Conservation (phyloP, 2,329 filamentous ascomycete species). For the Xylariaceae sp. region DNA sequence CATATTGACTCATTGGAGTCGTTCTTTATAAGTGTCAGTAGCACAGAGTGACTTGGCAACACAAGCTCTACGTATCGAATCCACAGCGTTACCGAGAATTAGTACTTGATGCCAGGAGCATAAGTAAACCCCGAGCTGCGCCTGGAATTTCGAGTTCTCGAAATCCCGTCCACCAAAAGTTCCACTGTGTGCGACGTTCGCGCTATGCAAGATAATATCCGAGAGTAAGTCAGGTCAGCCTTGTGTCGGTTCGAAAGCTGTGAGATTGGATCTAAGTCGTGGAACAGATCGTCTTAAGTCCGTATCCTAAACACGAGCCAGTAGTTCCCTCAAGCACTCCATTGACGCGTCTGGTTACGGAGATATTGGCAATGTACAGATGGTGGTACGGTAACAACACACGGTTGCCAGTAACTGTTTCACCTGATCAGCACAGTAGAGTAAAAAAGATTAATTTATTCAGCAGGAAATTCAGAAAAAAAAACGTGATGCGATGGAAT, state of each 20-base stretch:
- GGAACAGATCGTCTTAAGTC: constrained; percentile 8
- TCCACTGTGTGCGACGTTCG: neutral
- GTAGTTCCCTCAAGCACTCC: neutral
- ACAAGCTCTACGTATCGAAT: constrained; percentile 22
- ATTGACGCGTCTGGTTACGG: neutral
- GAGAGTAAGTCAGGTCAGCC: neutral
- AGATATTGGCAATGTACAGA: constrained; percentile 4
- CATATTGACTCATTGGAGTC: constrained; percentile 51
- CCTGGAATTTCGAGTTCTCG: constrained; percentile 17
- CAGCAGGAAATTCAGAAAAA: neutral
- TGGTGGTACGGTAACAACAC: constrained; percentile 10
- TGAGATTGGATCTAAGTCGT: constrained; percentile 8
- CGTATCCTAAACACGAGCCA: constrained; percentile 17
- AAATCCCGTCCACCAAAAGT: constrained; percentile 22
- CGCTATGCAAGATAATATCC: constrained; percentile 8
- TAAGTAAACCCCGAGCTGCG: constrained; percentile 19
- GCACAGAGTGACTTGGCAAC: constrained; percentile 21
- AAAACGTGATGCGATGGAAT: neutral
- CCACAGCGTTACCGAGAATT: constrained; percentile 16
- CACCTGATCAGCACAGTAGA: constrained; percentile 8
- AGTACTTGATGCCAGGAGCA: constrained; percentile 24
- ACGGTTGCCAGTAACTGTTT: constrained; percentile 4
- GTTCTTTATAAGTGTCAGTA: constrained; percentile 29
- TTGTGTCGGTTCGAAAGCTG: constrained; percentile 12
- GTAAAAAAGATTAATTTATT: constrained; percentile 14